phyloP scores from a whole-genome alignment of 2,329 filamentous ascomycete species.

The Hymenoscyphus scutula region DNA sequence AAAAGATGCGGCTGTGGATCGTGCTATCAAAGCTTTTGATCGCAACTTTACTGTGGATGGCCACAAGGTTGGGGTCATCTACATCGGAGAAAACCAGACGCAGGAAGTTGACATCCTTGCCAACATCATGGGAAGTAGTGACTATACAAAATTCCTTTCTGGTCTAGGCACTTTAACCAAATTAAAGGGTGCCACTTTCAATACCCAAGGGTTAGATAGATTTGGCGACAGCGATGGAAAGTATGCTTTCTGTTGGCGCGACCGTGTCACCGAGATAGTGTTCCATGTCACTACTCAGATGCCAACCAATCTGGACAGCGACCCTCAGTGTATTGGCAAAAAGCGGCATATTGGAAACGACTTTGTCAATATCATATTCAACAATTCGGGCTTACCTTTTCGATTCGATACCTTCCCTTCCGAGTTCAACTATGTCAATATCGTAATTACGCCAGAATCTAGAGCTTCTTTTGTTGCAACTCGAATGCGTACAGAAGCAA shows the following conservation, averaged over 20 bases:
- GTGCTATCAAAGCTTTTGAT: conserved; percentile 80
- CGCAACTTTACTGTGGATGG: conserved; percentile 86
- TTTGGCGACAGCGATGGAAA: conserved; percentile 77
- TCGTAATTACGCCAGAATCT: conserved; percentile 88
- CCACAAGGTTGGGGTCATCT: conserved; percentile 93
- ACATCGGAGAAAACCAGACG: conserved; percentile 84
- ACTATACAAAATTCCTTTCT: conserved; percentile 83
- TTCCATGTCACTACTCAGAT: conserved; percentile 98
- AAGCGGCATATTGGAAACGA: conserved; percentile 97
- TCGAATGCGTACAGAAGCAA: conserved; percentile 43
- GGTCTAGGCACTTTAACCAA: conserved; percentile 78
- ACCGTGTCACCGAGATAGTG: conserved; percentile 90
- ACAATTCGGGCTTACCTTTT: conserved; percentile 89
- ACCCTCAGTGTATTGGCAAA: conserved; percentile 76
- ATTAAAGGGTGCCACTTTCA: conserved; percentile 81
- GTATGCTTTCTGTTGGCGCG: conserved; percentile 90
- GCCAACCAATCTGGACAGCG: conserved; percentile 79
- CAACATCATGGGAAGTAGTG: conserved; percentile 81
- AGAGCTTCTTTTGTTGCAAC: conserved; percentile 71
- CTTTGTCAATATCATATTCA: conserved; percentile 97
- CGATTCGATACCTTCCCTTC: conserved; percentile 89
- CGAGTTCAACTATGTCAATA: conserved; percentile 95
- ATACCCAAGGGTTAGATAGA: conserved; percentile 86
- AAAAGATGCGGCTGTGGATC: conserved; percentile 44
- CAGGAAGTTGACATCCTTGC: conserved; percentile 80